These are phyloP conservation scores for Paracorniculantispora psalliotae DNA, from an alignment of 2,329 filamentous ascomycete genomes.

Conservation along the genomic window DNA sequence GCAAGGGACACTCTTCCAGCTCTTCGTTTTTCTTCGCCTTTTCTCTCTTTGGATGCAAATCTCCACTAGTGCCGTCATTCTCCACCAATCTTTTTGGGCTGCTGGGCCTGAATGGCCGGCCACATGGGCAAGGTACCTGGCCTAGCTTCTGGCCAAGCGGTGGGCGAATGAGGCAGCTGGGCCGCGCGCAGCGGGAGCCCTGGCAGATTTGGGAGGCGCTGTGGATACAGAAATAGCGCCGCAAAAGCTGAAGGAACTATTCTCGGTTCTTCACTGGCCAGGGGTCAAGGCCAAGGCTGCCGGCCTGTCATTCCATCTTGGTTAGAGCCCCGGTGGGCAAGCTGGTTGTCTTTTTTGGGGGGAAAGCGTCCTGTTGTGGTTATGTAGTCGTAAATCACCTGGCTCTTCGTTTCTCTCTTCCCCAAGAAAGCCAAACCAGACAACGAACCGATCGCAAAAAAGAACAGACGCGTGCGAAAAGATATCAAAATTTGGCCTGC, in stretches of 20 bases:
- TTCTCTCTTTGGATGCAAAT: neutral
- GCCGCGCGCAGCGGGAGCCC: neutral
- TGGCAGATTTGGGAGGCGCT: neutral
- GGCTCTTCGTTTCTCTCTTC: neutral
- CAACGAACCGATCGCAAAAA: too few relatives aligned
- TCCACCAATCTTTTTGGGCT: neutral
- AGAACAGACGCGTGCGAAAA: too few relatives aligned
- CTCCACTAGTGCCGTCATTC: neutral
- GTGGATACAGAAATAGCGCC: neutral
- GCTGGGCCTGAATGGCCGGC: neutral
- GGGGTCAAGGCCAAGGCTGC: neutral
- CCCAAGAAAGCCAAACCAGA: too few relatives aligned
- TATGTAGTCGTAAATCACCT: neutral
- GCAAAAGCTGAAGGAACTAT: neutral
- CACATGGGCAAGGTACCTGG: neutral
- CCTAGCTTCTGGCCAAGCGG: neutral
- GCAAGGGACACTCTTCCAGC: neutral
- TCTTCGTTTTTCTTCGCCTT: neutral
- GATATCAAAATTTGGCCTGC: too few relatives aligned
- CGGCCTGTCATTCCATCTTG: slow-evolving; percentile 4
- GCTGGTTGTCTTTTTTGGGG: neutral
- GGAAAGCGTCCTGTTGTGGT: neutral
- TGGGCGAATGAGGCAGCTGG: neutral
- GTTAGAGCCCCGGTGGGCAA: slow-evolving; percentile 3
- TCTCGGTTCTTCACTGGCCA: neutral